These are phyloP conservation scores for Juglanconis oblonga DNA, from an alignment of 2,329 filamentous ascomycete genomes.

Conservation along the genomic window DNA sequence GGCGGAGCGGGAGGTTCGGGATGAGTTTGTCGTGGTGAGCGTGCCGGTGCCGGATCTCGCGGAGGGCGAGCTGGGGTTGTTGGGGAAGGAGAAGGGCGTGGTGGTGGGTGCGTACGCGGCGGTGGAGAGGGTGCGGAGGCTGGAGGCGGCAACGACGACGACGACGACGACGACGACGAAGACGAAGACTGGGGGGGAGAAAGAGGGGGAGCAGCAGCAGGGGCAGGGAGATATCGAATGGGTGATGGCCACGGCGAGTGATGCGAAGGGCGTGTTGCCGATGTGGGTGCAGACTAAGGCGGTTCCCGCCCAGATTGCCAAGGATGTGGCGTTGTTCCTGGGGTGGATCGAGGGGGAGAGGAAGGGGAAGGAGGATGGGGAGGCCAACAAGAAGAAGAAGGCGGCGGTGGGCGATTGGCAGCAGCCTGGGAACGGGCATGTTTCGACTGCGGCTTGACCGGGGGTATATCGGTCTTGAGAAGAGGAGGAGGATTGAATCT, in stretches of 20 bases:
- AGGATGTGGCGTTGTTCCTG: constrained; percentile 70
- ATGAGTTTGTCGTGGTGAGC: constrained; percentile 56
- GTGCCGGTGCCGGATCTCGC: constrained; percentile 48
- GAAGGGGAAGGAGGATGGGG: constrained; percentile 10
- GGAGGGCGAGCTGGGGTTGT: background rate
- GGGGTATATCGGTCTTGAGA: background rate
- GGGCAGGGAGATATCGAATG: constrained; percentile 57
- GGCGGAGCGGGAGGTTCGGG: constrained; percentile 27
- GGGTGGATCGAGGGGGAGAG: constrained; percentile 55
- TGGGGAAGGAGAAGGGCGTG: constrained; percentile 39
- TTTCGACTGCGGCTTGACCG: background rate
- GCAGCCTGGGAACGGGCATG: background rate
- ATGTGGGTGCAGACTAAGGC: constrained; percentile 63
- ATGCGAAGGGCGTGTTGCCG: constrained; percentile 67
- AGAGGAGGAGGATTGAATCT: too few relatives aligned
- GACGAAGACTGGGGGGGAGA: constrained; percentile 46
- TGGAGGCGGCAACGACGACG: constrained; percentile 29
- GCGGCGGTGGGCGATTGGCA: background rate
- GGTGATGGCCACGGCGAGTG: constrained; percentile 74
- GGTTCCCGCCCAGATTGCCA: constrained; percentile 60
- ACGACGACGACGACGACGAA: constrained; percentile 17
- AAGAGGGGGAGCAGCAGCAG: constrained; percentile 46
- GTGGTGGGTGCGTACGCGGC: constrained; percentile 62
- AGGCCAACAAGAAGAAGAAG: background rate
- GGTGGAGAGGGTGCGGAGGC: constrained; percentile 57